Evolutionary conservation across 129 eudicot genomes (phyloP).

Genomic region (Ambrosia trifida): DNA sequence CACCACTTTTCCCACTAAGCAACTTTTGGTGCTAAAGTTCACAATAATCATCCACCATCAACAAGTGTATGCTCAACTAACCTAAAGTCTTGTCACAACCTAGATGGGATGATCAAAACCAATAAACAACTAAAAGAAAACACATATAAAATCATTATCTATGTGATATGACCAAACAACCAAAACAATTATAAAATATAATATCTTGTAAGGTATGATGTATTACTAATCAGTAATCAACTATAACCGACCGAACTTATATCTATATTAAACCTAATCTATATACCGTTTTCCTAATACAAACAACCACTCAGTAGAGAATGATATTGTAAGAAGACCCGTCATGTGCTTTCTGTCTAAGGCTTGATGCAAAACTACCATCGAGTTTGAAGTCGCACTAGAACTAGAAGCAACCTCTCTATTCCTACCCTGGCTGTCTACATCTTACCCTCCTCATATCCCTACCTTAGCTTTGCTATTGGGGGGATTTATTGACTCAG

Average conservation of each 20-base stretch:
- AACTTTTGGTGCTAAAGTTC: conserved; percentile 32
- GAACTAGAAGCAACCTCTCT: too few relatives aligned
- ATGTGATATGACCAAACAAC: conserved; percentile 18
- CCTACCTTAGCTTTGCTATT: too few relatives aligned
- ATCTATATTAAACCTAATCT: neutral
- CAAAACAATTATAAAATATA: neutral
- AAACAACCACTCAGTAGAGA: neutral
- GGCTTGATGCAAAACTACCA: too few relatives aligned
- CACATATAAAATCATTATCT: too few relatives aligned
- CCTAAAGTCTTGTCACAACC: conserved; percentile 33
- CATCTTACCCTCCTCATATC: too few relatives aligned
- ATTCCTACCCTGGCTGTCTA: too few relatives aligned
- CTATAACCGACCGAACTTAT: neutral
- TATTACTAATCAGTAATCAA: too few relatives aligned
- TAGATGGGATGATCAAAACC: conserved; percentile 26
- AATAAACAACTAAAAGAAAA: conserved; percentile 11
- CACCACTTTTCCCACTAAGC: conserved; percentile 26
- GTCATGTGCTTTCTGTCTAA: neutral
- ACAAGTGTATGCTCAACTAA: conserved; percentile 35
- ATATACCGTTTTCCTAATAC: conserved; percentile 10
- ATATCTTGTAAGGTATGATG: neutral
- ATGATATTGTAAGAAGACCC: neutral
- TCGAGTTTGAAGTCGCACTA: too few relatives aligned
- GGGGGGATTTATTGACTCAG: too few relatives aligned
- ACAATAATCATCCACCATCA: conserved; percentile 39